phyloP scores from a whole-genome alignment of 441 rosid genomes.

The Eugenia klotzschiana region DNA sequence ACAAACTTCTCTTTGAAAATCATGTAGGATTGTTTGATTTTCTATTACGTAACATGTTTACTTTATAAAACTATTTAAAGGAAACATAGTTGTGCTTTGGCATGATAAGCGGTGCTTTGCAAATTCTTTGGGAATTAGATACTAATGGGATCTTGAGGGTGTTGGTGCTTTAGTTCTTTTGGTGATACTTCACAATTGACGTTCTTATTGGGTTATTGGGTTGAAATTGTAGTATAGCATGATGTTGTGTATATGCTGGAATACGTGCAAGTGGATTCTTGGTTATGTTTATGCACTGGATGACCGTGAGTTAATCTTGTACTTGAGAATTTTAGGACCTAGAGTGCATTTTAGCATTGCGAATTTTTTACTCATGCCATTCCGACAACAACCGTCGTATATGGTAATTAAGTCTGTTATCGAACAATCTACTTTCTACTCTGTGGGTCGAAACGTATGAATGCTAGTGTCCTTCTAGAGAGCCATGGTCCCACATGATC shows the following conservation, averaged over 20 bases:
- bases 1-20: neutral
- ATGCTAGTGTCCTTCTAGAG: neutral
- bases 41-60: neutral
- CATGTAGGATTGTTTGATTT: neutral
- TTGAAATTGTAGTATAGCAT: neutral
- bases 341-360: neutral
- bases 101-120: neutral
- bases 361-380: neutral
- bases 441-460: neutral
- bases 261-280: neutral
- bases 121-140: neutral
- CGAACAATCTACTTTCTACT: neutral
- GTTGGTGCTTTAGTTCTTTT: neutral
- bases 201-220: neutral
- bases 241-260: neutral
- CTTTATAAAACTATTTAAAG: neutral
- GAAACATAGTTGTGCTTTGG: neutral
- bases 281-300: neutral
- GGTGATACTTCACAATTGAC: neutral
- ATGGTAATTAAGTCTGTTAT: neutral
- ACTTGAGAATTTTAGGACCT: neutral
- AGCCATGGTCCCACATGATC: neutral
- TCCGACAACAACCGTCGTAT: neutral
- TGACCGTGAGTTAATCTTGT: neutral
- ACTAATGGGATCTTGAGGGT: neutral